These are phyloP conservation scores for Borealophlyctis nickersoniae DNA, from an alignment of 192 early-diverging fungal genomes.

Conservation along the genomic window DNA sequence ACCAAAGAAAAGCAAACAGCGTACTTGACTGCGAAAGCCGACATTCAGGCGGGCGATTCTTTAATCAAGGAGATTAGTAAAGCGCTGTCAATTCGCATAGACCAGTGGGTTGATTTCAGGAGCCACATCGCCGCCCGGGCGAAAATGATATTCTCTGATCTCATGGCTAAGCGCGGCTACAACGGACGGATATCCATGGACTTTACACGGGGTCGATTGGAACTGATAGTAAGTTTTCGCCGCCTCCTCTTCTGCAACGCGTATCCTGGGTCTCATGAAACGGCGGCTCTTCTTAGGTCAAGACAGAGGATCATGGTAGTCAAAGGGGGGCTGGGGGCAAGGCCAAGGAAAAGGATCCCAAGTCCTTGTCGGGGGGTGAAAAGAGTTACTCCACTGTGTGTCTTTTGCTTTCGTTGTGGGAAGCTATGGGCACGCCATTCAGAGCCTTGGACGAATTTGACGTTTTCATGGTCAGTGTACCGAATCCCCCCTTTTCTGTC, in stretches of 20 bases:
- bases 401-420: constrained; percentile 90
- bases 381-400: constrained; percentile 95
- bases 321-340: constrained; percentile 5
- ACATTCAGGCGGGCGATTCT: constrained; percentile 8
- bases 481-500: too few species aligned
- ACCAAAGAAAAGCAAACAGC: constrained; percentile 8
- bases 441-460: constrained; percentile 98
- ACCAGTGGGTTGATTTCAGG: constrained; percentile 66
- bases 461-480: constrained; percentile 77
- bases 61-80: constrained; percentile 40
- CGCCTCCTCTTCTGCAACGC: neutral
- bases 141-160: constrained; percentile 65
- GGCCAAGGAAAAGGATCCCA: constrained; percentile 75
- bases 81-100: constrained; percentile 57
- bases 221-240: constrained; percentile 10
- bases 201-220: constrained; percentile 41
- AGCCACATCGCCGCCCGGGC: constrained; percentile 73
- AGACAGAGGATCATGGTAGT: constrained; percentile 13
- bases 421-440: constrained; percentile 84
- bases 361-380: constrained; percentile 94
- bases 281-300: constrained; percentile 12
- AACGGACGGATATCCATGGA: constrained; percentile 75
- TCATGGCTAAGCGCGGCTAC: constrained; percentile 80
- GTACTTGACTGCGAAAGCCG: constrained; percentile 23
- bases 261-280: too few species aligned